A percentile compares a stretch with the other conserved stretches of the same genome.
These are phyloP conservation scores for Nicotiana tomentosiformis DNA, from an alignment of 257 asterid species.

Conservation along the genomic window DNA sequence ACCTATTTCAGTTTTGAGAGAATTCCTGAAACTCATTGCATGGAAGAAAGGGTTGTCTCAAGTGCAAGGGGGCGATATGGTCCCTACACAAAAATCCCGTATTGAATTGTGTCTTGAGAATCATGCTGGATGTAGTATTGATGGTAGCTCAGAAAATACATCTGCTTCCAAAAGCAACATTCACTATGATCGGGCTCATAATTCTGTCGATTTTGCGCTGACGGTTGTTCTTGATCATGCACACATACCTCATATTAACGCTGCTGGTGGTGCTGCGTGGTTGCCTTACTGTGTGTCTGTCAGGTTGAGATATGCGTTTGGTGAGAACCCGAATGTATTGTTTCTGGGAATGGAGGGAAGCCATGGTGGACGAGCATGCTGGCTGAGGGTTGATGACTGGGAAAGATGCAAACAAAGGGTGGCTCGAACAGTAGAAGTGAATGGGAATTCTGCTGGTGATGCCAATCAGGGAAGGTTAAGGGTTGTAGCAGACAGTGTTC, in stretches of 20 bases:
- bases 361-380: constrained; percentile 98
- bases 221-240: constrained; percentile 91
- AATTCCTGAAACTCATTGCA: constrained; percentile 88
- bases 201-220: constrained; percentile 86
- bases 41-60: constrained; percentile 95
- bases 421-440: constrained; percentile 57
- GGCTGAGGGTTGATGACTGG: constrained; percentile 84
- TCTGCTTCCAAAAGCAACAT: constrained; percentile 78
- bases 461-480: constrained; percentile 81
- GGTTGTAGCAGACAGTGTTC: constrained; percentile 81
- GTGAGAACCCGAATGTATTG: constrained; percentile 61
- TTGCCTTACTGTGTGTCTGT: constrained; percentile 93
- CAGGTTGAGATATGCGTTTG: constrained; percentile 67
- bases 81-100: constrained; percentile 89
- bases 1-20: constrained; percentile 90
- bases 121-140: constrained; percentile 64
- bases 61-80: constrained; percentile 67
- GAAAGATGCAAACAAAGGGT: constrained; percentile 85
- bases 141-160: constrained; percentile 46
- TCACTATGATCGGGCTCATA: constrained; percentile 71
- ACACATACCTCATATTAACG: constrained; percentile 85
- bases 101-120: constrained; percentile 93
- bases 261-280: constrained; percentile 99
- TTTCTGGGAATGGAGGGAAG: constrained; percentile 98
- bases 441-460: constrained; percentile 63